phyloP scores from a whole-genome alignment of 257 asterid genomes.

The Jasminum sambac region DNA sequence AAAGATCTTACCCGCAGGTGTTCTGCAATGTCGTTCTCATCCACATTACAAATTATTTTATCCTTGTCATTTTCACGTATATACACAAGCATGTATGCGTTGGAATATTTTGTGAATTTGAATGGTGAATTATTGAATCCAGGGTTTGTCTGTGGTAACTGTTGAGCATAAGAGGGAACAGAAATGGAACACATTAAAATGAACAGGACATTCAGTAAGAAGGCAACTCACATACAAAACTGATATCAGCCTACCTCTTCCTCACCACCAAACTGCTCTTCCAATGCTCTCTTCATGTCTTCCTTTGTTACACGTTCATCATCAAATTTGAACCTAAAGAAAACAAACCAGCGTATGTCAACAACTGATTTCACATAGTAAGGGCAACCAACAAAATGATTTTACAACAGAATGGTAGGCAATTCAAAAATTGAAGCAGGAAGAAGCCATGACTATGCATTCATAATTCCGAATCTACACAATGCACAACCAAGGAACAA shows the following conservation, averaged over 20 bases:
- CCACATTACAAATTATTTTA: constrained; percentile 75
- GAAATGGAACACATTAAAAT: constrained; percentile 17
- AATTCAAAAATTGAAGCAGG: constrained; percentile 19
- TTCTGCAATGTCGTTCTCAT: constrained; percentile 82
- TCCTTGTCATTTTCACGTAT: constrained; percentile 80
- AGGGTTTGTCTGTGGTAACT: constrained; percentile 78
- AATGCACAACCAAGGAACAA: not conserved
- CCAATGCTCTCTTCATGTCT: constrained; percentile 46
- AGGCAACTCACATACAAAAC: constrained; percentile 9
- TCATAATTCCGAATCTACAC: constrained; percentile 8
- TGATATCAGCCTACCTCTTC: constrained; percentile 41
- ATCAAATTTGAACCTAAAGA: constrained; percentile 48
- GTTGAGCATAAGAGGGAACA: constrained; percentile 25
- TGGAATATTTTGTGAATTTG: constrained; percentile 77
- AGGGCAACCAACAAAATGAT: constrained; percentile 14
- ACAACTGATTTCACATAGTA: constrained; percentile 12
- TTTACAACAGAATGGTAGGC: not conserved
- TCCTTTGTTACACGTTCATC: constrained; percentile 54
- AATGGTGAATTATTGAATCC: constrained; percentile 78
- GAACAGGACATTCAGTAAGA: constrained; percentile 13
- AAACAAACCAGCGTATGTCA: constrained; percentile 5
- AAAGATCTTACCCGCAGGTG: constrained; percentile 65
- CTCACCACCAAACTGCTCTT: constrained; percentile 56
- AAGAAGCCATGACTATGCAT: not conserved
- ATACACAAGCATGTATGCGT: constrained; percentile 86